Base-by-base conservation (phyloP, 805 yeast species). In the Candida khao-thaluensis region DNA sequence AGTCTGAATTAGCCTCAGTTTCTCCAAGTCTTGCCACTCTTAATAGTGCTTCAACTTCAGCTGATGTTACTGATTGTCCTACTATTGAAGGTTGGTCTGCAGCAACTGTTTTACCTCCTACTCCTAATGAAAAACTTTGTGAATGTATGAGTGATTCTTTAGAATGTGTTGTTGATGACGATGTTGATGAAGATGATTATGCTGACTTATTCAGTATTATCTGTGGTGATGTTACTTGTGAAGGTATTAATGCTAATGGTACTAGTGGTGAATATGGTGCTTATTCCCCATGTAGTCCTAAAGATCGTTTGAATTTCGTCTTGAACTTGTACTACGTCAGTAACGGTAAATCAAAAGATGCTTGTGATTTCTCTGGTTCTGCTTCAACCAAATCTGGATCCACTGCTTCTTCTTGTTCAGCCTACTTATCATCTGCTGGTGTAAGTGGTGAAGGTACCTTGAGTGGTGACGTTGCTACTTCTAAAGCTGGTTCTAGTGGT, bases 341-440 rank as follows among this genome's bases (percentile, higher is more conserved):
- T 26, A 52, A 64, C 44, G 60, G 51, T 43, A 45, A 44, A 38
- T 34, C 43, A 29, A 22, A 44, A 11, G 42, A 50, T 36, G 71
- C 69, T 33, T 68, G 74, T 61, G 54, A 56, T 52, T 67, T 66
- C 52, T 37, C 43, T 30, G 74, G 74, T 33, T 59, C 68, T 40
- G 74, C 71, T 38, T 37, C 66, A 30, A 49, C 81, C 52, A 48
- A 57, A 42, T 49, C 54, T 28, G 56, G 58, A 39, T 12, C 27
- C 12, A 51, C 64, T 31, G 64, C 65, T 40, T 65, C 77, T 29
- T 57, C 74, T 12, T 82, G 89, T 67, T 51, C 78, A 14, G 68
- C 84, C 35, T 67, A 72, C 50, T 58, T 86, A 49, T 60, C 64
- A 16, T 74, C 80, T 50, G 89, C 90, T 50, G 95, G 95, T 58